Evolutionary conservation across 257 asterid species (phyloP), one percentile per base, ranked within the genome.

Genomic region (Ophiorrhiza pumila): DNA sequence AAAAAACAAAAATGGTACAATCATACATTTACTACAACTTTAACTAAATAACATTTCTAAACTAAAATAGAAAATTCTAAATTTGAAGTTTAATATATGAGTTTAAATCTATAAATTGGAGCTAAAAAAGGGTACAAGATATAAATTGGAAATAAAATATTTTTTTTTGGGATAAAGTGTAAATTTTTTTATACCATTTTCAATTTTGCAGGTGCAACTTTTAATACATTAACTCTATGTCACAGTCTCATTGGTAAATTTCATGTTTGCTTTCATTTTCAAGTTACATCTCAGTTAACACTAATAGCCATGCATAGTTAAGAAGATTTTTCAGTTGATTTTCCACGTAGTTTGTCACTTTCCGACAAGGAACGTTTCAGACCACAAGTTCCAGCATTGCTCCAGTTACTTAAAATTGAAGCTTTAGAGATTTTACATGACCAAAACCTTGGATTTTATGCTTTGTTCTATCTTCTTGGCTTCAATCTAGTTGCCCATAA

Each of bases 271-370:
- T 10, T 45, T 37, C 52, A 67, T 47, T 35, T 42, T 43, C 45
- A 53, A 57, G 50, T 63, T 31, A 29, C 22, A 27, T 27, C 13
- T 9, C 2, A 18, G 43, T 32, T 0, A 11, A 23, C 34, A 35
- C 60, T 35, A 34, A 66, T n/a, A 43, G 78, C 73, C 73, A 74
- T 74, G 78, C 73, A 74, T 1, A 27, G 1, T 12, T 4, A 29
- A 7, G 7, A 15, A 25, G n/a, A 47, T 63, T 74, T 67, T 22
- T 55, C 4, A 34, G 57, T 20, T 42, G 34, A 58, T 67, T 57
- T 74, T 67, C 74, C 69, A 75, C 63, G 74, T 67, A 27, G 43
- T 34, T 67, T 57, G 79, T 67, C 69, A 56, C 69, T 75, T 57
- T 31, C 69, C 17, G 39, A 15, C 43, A 15, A 42, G 59, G 69